These are phyloP conservation scores for Trifolium fragiferum DNA, from an alignment of 306 rosid genomes.

Conservation along the genomic window DNA sequence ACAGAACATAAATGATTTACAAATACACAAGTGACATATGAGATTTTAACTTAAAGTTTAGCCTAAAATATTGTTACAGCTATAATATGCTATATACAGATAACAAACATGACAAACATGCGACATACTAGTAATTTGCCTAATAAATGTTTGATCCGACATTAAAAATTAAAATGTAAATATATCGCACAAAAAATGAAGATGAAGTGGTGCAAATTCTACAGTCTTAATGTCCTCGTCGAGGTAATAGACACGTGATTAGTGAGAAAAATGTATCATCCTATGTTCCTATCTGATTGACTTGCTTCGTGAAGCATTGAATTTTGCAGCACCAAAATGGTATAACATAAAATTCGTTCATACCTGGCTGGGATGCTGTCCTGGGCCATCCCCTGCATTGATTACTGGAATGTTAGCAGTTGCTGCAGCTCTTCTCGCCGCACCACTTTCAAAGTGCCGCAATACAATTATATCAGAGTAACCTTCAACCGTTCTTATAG, in stretches of 20 bases:
- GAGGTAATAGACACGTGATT: neutral
- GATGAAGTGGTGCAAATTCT: slow-evolving; percentile 10
- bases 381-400: slow-evolving; percentile 99
- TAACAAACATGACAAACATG: neutral
- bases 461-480: slow-evolving; percentile 88
- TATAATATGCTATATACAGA: too few species aligned
- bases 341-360: slow-evolving; percentile 8
- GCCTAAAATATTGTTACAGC: neutral
- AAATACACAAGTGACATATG: neutral
- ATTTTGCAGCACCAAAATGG: slow-evolving; percentile 2
- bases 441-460: slow-evolving; percentile 97
- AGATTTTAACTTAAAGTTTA: neutral
- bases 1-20: neutral
- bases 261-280: slow-evolving; percentile 6
- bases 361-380: slow-evolving; percentile 95
- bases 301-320: neutral
- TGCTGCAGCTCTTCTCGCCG: slow-evolving; percentile 86
- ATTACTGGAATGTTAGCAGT: slow-evolving; percentile 83
- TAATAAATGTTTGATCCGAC: neutral
- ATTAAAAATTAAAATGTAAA: neutral
- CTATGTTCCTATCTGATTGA: neutral
- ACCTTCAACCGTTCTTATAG: slow-evolving; percentile 88
- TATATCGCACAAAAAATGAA: slow-evolving; percentile 11
- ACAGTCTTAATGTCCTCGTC: neutral
- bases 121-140: neutral